Percentiles rank a stretch among this genome's conserved stretches.
phyloP scores from a whole-genome alignment of 371 early-diverging fungal species.

The Blastocladiella emersonii region DNA sequence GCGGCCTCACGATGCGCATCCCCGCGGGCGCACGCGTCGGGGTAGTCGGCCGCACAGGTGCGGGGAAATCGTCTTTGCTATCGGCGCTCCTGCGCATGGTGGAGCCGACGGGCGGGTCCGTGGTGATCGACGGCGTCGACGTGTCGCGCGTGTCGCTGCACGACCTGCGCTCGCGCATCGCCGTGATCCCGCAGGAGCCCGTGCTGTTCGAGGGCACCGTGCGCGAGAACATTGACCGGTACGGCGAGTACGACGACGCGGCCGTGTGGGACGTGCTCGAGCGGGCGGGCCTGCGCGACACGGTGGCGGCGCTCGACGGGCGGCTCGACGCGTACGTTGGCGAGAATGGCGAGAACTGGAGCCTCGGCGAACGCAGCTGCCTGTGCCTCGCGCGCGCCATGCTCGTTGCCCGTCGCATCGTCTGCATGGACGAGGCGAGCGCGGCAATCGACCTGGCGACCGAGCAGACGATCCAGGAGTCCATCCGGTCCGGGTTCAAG shows the following conservation, averaged over 20 bases:
- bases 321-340: constrained; percentile 21
- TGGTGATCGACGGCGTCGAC: constrained; percentile 69
- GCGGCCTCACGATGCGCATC: constrained; percentile 48
- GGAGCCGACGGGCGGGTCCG: constrained; percentile 61
- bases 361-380: constrained; percentile 10
- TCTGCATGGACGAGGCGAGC: constrained; percentile 12
- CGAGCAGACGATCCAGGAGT: neutral
- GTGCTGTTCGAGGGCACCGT: constrained; percentile 38
- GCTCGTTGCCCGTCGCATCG: constrained; percentile 17
- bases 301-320: constrained; percentile 12
- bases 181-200: constrained; percentile 50
- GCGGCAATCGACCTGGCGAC: neutral
- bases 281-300: constrained; percentile 18
- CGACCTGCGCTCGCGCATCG: constrained; percentile 50
- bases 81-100: constrained; percentile 78
- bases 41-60: constrained; percentile 80
- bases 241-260: constrained; percentile 14
- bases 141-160: constrained; percentile 58
- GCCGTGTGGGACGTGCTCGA: constrained; percentile 29
- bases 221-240: constrained; percentile 9
- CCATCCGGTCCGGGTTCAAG: constrained; percentile 45
- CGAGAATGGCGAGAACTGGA: constrained; percentile 14
- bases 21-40: constrained; percentile 66
- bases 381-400: constrained; percentile 32
- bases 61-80: constrained; percentile 85